Evolutionary conservation across 345 rosid genomes (phyloP), one percentile per base, ranked within the genome.

Genomic region (Salix arbutifolia): DNA sequence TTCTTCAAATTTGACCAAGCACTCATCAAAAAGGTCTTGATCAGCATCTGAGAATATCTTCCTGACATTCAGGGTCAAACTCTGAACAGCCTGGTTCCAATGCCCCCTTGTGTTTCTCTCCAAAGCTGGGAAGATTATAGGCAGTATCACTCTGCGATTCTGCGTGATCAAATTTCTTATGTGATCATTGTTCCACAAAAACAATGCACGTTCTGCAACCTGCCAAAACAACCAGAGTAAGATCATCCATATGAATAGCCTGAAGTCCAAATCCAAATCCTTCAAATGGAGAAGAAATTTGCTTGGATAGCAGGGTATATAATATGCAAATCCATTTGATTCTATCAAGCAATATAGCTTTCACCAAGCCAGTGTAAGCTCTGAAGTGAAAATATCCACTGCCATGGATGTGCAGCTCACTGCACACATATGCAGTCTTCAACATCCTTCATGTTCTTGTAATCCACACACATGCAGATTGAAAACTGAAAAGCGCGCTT

Each of bases 131-230:
- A 87, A 86, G 37, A 89, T 86, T 53, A 89, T 81, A 4, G 94
- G 91, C 42, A 89, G 83, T 50, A 90, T 86, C 77, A 85, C 82
- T 38, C 79, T 80, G 50, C 85, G 76, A 76, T 89, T 87, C 77
- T 87, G 80, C 13, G 86, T 80, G 53, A 90, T 88, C 78, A 90
- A 42, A 53, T 80, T 84, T 74, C 84, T 85, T 33, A 90, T 81
- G 73, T 90, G 90, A 52, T 89, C 92, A 14, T 86, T 89, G 84
- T 88, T 87, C 91, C 91, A 90, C 85, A 88, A 83, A 85, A 86
- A 90, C 48, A 90, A 77, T 40, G 90, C 85, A 35, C 90, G 83
- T 83, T 90, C 92, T n/a, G 91, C 91, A 19, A 89, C 91, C 92
- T 89, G 86, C 81, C 80, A 77, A 14, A 23, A 42, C 46, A 62